Conservation (phyloP, 2,329 filamentous ascomycete genomes). For the Sodiomyces alkalinus region DNA sequence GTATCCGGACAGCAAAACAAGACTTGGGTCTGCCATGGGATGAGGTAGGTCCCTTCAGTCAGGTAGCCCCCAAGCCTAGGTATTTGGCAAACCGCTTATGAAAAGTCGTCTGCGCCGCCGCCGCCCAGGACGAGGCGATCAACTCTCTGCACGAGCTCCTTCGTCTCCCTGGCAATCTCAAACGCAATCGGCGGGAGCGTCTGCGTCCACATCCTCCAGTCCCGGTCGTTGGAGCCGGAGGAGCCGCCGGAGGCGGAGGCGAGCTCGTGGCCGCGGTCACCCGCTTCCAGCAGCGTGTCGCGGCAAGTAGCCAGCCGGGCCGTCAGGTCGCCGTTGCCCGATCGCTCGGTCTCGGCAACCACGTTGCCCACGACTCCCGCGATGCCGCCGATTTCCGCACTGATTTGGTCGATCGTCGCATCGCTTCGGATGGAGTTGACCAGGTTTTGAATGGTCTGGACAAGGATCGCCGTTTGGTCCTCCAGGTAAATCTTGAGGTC, state of each 20-base stretch:
- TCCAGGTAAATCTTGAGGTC: constrained; percentile 61
- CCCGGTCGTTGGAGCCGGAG: constrained; percentile 32
- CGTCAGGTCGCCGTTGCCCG: constrained; percentile 35
- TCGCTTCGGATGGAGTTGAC: constrained; percentile 57
- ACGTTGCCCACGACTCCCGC: constrained; percentile 56
- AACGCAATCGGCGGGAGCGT: constrained; percentile 74
- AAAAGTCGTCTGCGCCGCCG: constrained; percentile 28
- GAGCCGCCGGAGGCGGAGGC: no score
- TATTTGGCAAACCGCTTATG: no score
- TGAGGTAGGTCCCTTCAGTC: no score
- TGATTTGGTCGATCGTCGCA: constrained; percentile 47
- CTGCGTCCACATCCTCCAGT: constrained; percentile 51
- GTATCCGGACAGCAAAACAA: no score
- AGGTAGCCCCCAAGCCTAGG: no score
- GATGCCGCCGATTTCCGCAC: constrained; percentile 56
- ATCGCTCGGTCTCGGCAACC: constrained; percentile 46
- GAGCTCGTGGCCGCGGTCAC: constrained; percentile 44
- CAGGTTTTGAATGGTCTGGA: constrained; percentile 69
- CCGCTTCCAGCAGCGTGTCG: constrained; percentile 48
- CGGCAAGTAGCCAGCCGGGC: constrained; percentile 46
- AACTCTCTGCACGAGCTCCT: constrained; percentile 44
- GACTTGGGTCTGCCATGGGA: no score
- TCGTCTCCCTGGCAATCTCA: constrained; percentile 68
- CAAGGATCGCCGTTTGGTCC: constrained; percentile 64
- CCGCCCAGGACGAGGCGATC: constrained; percentile 20